Evolutionary conservation across 306 rosid genomes (phyloP), one percentile per base, ranked within the genome.

Genomic region (Gastrolobium villosum): DNA sequence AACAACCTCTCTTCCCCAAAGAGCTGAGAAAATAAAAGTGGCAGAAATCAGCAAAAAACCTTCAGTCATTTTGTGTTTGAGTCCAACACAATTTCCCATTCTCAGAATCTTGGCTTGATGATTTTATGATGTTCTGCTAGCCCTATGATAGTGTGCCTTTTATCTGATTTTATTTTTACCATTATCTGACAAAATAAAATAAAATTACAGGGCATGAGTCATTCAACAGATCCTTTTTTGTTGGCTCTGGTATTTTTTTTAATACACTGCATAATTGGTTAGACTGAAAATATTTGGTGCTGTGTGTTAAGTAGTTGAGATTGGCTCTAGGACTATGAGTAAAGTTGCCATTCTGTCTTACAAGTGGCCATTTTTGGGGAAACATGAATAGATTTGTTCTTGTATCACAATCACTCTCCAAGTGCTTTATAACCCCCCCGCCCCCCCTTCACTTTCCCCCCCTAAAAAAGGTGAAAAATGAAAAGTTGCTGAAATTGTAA

Each of bases 321-420:
- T 77, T 83, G 72, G 59, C 6, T 65, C 71, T 52, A 8, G 75
- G 67, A 76, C 48, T 66, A 4, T 77, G 45, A 54, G 34, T 53
- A 0, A 52, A 35, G 44, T 76, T 53, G 43, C 43, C 67, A 40
- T 76, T 56, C 60, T 57, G 7, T 52, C 50, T 15, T 13, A 55
- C 53, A 41, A 64, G 78, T 80, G 45, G 53, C 54, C 35, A 65
- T 40, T 75, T 43, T 74, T 74, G 36, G 34, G 32, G 41, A 7
- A 63, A 49, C 62, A 32, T 2, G 52, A 31, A 20, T 77, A 10
- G 40, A 62, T 52, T 41, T 54, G 26, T 71, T 44, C 66, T 56
- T 78, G 32, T 6, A 79, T 41, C 65, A 15, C 35, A 63, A 44
- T 53, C 53, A 53, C 41, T 45, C 7, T 4, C 61, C 76, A 48